These are phyloP conservation scores for Thuja plicata DNA, from an alignment of 83 land plant genomes.

Conservation along the genomic window DNA sequence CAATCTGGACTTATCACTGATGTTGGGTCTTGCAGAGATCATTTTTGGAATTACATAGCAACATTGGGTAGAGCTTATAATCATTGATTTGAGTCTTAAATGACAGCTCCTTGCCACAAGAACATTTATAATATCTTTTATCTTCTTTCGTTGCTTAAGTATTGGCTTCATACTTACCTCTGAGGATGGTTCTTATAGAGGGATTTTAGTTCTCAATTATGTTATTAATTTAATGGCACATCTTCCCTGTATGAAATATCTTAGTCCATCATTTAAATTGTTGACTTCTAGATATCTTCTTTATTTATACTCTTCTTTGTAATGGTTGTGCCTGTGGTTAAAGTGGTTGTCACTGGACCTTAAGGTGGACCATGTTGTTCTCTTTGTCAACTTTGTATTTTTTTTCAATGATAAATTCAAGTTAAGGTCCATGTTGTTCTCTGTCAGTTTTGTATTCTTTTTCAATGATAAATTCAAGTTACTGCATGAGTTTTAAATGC, in stretches of 20 bases:
- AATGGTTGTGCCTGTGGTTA: background rate
- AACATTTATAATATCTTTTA: no score
- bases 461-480: background rate
- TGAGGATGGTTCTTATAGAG: background rate
- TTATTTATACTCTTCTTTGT: background rate
- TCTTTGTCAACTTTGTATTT: background rate
- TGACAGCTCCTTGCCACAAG: no score
- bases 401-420: background rate
- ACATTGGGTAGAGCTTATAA: no score
- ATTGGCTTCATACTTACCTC: no score
- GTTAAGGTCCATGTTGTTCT: background rate
- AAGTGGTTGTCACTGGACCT: background rate
- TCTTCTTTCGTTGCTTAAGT: no score
- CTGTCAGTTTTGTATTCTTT: background rate
- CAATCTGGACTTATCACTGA: no score
- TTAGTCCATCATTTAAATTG: background rate
- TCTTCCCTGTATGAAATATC: background rate
- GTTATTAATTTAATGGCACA: background rate
- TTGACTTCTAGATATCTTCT: background rate
- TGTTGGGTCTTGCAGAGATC: no score
- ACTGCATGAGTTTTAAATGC: background rate
- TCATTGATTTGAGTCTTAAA: no score
- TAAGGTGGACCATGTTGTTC: background rate
- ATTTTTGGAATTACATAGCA: no score
- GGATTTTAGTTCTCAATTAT: background rate